Percentiles rank a stretch among this genome's conserved stretches.
Conservation (phyloP, 768 basidiomycete species). For the Panaeolus cyanescens region DNA sequence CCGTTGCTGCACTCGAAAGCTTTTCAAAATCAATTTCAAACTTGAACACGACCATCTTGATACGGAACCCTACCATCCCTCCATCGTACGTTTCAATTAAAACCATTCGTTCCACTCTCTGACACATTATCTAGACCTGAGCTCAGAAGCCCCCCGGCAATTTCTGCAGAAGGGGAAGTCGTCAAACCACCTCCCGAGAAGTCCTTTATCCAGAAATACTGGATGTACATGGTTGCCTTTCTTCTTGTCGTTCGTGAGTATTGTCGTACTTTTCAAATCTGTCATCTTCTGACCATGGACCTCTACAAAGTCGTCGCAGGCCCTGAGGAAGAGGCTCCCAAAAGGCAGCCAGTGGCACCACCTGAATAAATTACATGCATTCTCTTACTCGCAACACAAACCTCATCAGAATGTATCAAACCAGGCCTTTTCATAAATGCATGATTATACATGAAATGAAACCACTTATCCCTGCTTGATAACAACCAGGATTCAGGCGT, state of each 20-base stretch:
- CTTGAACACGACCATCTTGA: conserved; percentile 54
- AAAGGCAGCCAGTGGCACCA: not conserved
- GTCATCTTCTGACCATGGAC: not conserved
- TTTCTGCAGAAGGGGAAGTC: conserved; percentile 67
- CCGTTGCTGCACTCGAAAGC: conserved; percentile 17
- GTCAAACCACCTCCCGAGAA: conserved; percentile 67
- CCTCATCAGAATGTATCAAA: too few relatives aligned
- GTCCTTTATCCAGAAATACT: conserved; percentile 86
- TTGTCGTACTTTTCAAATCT: not conserved
- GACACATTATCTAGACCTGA: conserved; percentile 50
- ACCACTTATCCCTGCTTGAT: too few relatives aligned
- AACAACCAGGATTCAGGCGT: too few relatives aligned
- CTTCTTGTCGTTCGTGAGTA: conserved; percentile 61
- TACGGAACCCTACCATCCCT: conserved; percentile 49
- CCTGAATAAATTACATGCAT: not conserved
- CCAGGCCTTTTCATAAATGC: too few relatives aligned
- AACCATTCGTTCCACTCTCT: not conserved
- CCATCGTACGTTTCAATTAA: conserved; percentile 52
- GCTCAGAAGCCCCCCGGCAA: conserved; percentile 65
- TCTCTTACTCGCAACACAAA: too few relatives aligned
- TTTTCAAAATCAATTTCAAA: conserved; percentile 26
- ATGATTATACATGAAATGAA: too few relatives aligned
- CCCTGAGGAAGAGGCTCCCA: conserved; percentile 29
- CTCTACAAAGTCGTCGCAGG: conserved; percentile 32
- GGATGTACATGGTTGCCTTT: conserved; percentile 75